Base-by-base conservation (phyloP, 345 rosid genomes). In the Raphanus raphanistrum region DNA sequence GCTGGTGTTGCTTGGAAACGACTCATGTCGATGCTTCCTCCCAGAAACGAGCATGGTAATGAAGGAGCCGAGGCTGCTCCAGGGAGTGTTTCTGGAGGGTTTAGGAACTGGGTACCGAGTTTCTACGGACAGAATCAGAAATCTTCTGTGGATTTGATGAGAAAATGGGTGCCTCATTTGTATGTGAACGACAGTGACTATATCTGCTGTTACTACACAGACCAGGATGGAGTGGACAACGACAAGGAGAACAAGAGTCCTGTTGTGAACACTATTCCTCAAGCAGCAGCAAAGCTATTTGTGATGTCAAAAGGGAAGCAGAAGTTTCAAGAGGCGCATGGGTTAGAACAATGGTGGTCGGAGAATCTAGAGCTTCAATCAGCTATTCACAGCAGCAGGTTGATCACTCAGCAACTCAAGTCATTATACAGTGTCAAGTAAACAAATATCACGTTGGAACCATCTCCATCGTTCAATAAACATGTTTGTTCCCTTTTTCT, bases 281-380 rank as follows among this genome's bases (percentile, higher is more conserved):
- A 86, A 66, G 91, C 75, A 66, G 87, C 92, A 4, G 96, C 96
- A 0, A 96, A 96, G 87, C 85, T 96, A 79, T 96, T 93, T 28
- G 97, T 93, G n/a, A 84, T 76, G 80, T 91, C 96, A 0, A 93
- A 91, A 80, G 97, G 96, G 80, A 93, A 93, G 67, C 97, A 95
- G 85, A 93, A 85, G 87, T 95, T 93, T 84, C 85, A 80, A 0
- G 98, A 95, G 85, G 98, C 98, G 16, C 99, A 93, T 26, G 97
- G 98, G 13, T 60, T 95, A 12, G 97, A 95, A 77, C 99, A 95
- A 65, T 93, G 99, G 99, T 93, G 99, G 99, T 93, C 99, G 0
- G 96, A 95, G 62, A 89, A 91, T 71, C 80, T 86, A 80, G 88
- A 91, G 65, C 94, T 91, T 70, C 92, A 91, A 63, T 76, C 83